A percentile compares a stretch with the other conserved stretches of the same genome.
These are phyloP conservation scores for Cystofilobasidium bisporidii DNA, from an alignment of 768 basidiomycete species.

Conservation along the genomic window DNA sequence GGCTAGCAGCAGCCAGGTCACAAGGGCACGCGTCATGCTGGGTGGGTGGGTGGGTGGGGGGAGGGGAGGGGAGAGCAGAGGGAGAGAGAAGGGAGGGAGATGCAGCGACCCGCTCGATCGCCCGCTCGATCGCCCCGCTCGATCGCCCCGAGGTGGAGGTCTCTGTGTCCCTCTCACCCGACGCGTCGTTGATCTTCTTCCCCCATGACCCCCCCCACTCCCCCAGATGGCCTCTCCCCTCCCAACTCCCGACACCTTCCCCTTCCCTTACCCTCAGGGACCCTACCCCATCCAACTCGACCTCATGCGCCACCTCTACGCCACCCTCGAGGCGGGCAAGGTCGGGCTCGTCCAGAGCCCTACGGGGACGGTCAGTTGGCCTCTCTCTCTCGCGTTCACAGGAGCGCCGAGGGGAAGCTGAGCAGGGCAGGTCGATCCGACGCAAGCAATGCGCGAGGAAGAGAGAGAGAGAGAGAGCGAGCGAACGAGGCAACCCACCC, in stretches of 20 bases:
- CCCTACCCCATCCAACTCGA: constrained; percentile 78
- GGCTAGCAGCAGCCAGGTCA: too few species aligned
- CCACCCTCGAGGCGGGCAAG: constrained; percentile 58
- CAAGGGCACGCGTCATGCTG: too few species aligned
- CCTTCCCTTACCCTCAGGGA: constrained; percentile 65
- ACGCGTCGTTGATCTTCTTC: too few species aligned
- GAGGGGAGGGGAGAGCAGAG: background rate
- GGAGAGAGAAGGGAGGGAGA: background rate
- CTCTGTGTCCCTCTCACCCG: too few species aligned
- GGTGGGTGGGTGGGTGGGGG: too few species aligned
- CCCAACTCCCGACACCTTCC: constrained; percentile 57
- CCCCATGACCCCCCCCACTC: background rate
- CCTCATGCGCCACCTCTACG: constrained; percentile 80
- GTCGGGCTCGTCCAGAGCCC: constrained; percentile 81
- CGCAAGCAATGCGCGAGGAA: too few species aligned
- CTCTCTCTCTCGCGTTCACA: background rate
- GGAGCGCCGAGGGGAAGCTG: background rate
- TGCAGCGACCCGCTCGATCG: too few species aligned
- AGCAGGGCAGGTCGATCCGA: too few species aligned
- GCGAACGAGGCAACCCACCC: too few species aligned
- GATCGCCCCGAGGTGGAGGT: too few species aligned
- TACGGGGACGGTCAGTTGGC: constrained; percentile 63
- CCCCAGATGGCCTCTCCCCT: constrained; percentile 37
- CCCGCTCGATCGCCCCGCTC: too few species aligned
- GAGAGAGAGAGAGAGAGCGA: too few species aligned